Evolutionary conservation across 2,329 filamentous ascomycete genomes (phyloP).

Genomic region (Neopestalotiopsis sp.): DNA sequence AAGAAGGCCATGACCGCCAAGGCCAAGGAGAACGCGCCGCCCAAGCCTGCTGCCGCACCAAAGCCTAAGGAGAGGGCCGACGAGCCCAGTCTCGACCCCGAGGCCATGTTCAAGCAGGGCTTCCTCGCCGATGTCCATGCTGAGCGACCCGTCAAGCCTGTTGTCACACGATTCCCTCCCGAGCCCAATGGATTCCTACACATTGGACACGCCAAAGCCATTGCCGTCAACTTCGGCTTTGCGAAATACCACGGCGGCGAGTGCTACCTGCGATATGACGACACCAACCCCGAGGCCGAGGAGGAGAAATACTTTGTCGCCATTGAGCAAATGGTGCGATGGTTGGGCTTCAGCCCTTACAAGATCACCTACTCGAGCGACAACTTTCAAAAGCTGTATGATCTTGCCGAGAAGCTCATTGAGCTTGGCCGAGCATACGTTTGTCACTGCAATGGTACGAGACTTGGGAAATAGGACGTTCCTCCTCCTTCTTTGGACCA

Average conservation of each 20-base stretch:
- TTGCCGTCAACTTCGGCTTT: slow-evolving; percentile 96
- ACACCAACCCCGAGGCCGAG: slow-evolving; percentile 94
- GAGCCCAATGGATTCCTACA: slow-evolving; percentile 95
- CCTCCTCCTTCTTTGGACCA: background rate
- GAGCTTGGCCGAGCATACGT: slow-evolving; percentile 76
- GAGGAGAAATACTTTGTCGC: slow-evolving; percentile 87
- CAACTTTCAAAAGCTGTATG: slow-evolving; percentile 87
- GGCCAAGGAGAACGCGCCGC: slow-evolving; percentile 29
- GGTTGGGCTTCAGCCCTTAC: slow-evolving; percentile 83
- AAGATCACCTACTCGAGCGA: slow-evolving; percentile 88
- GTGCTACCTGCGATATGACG: slow-evolving; percentile 83
- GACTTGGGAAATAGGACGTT: background rate
- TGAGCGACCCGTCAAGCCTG: slow-evolving; percentile 65
- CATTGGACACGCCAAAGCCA: slow-evolving; percentile 94
- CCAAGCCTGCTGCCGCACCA: slow-evolving; percentile 36
- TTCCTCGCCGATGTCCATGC: slow-evolving; percentile 77
- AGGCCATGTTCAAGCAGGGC: slow-evolving; percentile 81
- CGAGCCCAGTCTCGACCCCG: slow-evolving; percentile 53
- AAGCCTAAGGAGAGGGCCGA: slow-evolving; percentile 55
- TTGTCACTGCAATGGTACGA: slow-evolving; percentile 76
- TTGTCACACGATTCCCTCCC: slow-evolving; percentile 78
- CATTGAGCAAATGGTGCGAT: slow-evolving; percentile 87
- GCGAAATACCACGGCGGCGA: slow-evolving; percentile 82
- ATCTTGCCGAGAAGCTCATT: slow-evolving; percentile 86
- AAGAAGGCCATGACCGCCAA: slow-evolving; percentile 53